Conservation (phyloP, 331 rosid genomes). For the Dryas integrifolia region DNA sequence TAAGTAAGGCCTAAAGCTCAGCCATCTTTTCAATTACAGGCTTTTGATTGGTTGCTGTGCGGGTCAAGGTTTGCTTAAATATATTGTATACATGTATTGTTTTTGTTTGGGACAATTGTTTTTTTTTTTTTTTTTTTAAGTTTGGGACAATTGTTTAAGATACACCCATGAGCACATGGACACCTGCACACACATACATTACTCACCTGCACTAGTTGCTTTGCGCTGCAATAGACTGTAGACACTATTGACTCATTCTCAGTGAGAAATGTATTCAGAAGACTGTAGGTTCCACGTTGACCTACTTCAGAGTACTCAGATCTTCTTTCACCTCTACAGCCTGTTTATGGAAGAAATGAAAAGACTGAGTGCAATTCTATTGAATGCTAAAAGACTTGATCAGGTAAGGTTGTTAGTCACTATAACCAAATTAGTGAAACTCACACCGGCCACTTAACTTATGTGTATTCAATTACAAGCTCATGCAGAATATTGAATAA, state of each 20-base stretch:
- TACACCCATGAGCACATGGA: neutral
- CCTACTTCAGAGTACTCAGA: neutral
- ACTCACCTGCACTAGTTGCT: constrained; percentile 8
- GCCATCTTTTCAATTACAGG: neutral
- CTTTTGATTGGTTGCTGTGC: constrained; percentile 1
- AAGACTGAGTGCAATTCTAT: constrained; percentile 1
- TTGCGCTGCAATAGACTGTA: constrained; percentile 3
- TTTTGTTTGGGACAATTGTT: neutral
- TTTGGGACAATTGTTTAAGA: neutral
- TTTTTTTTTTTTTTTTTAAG: neutral
- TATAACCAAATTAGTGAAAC: too few relatives aligned
- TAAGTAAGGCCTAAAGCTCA: neutral
- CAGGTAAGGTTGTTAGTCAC: neutral
- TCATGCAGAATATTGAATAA: too few relatives aligned
- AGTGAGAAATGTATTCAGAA: neutral
- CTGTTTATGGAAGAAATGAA: constrained; percentile 12
- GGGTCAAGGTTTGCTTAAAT: neutral
- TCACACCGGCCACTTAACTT: too few relatives aligned
- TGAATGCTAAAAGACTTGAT: neutral
- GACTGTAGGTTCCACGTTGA: constrained; percentile 4
- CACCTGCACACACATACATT: neutral
- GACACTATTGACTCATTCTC: constrained; percentile 8
- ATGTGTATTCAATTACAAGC: too few relatives aligned
- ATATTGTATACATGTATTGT: neutral
- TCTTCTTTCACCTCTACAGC: constrained; percentile 3